phyloP scores from a whole-genome alignment of 371 early-diverging fungal genomes.

The Mucor piriformis region DNA sequence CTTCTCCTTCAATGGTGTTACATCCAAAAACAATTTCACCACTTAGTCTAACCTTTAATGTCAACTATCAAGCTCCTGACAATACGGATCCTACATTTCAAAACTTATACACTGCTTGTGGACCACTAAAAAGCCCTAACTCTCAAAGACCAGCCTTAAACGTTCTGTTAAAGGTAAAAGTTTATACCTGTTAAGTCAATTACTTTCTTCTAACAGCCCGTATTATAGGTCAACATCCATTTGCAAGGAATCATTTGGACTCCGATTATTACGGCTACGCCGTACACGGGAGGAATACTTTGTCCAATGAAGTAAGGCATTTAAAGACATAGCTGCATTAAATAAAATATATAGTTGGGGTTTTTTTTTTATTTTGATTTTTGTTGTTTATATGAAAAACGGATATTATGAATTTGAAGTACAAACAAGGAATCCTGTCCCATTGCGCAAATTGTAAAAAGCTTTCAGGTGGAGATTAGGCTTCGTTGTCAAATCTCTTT shows the following conservation, averaged over 20 bases:
- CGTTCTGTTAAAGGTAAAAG: conserved; percentile 24
- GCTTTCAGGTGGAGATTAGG: conserved; percentile 16
- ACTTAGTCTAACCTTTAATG: conserved; percentile 17
- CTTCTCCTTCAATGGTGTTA: conserved; percentile 6
- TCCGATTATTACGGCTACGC: conserved; percentile 26
- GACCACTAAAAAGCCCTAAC: conserved; percentile 18
- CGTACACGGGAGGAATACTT: conserved; percentile 32
- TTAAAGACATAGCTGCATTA: background rate
- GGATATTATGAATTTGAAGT: conserved; percentile 11
- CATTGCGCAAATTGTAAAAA: conserved; percentile 19
- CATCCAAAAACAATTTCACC: conserved; percentile 15
- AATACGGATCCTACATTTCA: conserved; percentile 28
- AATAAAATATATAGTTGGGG: background rate
- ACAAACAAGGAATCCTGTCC: conserved; percentile 21
- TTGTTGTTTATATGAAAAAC: background rate
- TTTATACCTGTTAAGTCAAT: background rate
- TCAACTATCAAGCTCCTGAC: conserved; percentile 27
- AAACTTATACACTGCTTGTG: conserved; percentile 34
- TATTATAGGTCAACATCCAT: conserved; percentile 35
- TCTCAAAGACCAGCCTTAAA: conserved; percentile 21
- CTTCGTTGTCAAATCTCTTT: background rate
- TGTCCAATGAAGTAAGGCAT: conserved; percentile 27
- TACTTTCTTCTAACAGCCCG: background rate
- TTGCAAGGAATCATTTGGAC: conserved; percentile 44
- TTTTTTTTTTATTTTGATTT: background rate